These are phyloP conservation scores for Euphorbia pulcherrima DNA, from an alignment of 345 rosid genomes.

Conservation along the genomic window DNA sequence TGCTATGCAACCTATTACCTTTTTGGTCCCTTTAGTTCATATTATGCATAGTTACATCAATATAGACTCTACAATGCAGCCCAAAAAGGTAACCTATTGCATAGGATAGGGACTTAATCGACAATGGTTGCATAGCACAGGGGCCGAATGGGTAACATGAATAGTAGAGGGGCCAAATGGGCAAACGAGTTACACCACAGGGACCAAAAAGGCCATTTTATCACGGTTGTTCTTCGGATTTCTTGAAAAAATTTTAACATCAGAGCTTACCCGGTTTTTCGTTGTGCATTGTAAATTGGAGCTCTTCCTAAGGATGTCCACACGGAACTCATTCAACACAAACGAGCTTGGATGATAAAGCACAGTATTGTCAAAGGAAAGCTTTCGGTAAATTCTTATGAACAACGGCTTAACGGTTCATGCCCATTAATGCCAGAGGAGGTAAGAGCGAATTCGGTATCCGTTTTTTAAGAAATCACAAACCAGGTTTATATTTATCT, in stretches of 20 bases:
- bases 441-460: slow-evolving; percentile 37
- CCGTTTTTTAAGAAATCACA: neutral
- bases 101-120: no score
- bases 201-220: no score
- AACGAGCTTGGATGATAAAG: slow-evolving; percentile 86
- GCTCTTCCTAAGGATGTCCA: slow-evolving; percentile 86
- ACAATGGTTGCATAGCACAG: no score
- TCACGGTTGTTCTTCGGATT: slow-evolving; percentile 13
- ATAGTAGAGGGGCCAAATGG: no score
- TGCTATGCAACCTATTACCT: no score
- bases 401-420: slow-evolving; percentile 61
- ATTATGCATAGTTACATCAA: no score
- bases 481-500: neutral
- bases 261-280: slow-evolving; percentile 24
- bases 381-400: slow-evolving; percentile 57
- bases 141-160: no score
- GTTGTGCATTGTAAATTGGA: slow-evolving; percentile 41
- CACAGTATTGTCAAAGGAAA: slow-evolving; percentile 76
- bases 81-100: no score
- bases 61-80: no score
- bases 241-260: slow-evolving; percentile 11
- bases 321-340: slow-evolving; percentile 90
- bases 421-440: slow-evolving; percentile 97
- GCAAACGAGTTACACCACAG: no score
- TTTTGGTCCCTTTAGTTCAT: no score